Evolutionary conservation across 2,329 filamentous ascomycete genomes (phyloP).

Genomic region (Diplodia corticola): DNA sequence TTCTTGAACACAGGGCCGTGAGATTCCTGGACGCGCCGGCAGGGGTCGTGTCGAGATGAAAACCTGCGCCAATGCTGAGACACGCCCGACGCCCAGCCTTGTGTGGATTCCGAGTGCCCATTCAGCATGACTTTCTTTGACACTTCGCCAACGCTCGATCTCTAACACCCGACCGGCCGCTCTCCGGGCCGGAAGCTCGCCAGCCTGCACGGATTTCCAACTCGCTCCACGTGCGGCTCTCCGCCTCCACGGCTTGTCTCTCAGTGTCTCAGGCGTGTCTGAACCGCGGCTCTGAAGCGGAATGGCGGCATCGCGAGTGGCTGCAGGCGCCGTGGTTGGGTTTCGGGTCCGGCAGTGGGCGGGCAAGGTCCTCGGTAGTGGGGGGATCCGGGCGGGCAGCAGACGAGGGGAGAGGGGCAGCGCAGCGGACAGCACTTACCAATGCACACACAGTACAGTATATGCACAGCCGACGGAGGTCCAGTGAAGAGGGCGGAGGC

Average conservation of each 20-base stretch:
- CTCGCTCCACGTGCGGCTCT: not conserved
- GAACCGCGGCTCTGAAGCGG: not conserved
- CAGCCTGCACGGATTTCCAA: constrained; percentile 4
- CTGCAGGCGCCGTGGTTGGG: not conserved
- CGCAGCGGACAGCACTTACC: constrained; percentile 13
- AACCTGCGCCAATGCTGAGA: constrained; percentile 19
- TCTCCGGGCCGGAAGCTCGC: not conserved
- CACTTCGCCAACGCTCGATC: constrained; percentile 2
- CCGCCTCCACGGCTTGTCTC: constrained; percentile 2
- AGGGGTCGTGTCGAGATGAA: constrained; percentile 11
- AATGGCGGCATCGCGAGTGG: not conserved
- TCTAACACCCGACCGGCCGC: constrained; percentile 11
- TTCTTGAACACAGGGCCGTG: constrained; percentile 19
- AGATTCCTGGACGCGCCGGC: constrained; percentile 17
- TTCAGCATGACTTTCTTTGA: constrained; percentile 1
- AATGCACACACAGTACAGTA: constrained; percentile 21
- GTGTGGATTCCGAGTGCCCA: constrained; percentile 14
- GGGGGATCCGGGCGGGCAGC: constrained; percentile 17
- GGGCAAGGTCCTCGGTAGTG: not conserved
- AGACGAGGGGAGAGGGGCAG: not conserved
- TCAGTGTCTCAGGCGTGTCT: not conserved
- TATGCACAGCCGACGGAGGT: constrained; percentile 20
- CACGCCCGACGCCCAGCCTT: constrained; percentile 11
- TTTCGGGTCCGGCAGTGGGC: constrained; percentile 1
- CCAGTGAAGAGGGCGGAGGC: constrained; percentile 19